Base-by-base conservation (phyloP, 257 asterid genomes). In the Petrea volubilis region DNA sequence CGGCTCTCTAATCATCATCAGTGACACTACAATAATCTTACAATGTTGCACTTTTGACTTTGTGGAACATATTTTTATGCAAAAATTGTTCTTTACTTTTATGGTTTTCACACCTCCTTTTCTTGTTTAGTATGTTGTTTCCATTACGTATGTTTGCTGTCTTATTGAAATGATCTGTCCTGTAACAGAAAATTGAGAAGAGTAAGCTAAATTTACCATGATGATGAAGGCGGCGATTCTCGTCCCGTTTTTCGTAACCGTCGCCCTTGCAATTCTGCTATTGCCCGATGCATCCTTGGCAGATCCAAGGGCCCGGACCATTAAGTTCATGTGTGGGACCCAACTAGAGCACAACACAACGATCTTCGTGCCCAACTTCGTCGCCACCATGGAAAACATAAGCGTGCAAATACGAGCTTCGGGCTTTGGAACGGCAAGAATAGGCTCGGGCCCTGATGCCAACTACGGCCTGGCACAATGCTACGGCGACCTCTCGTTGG, bases 401-500 rank as follows among this genome's bases (percentile, higher is more conserved):
- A 88, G 93, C 25, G 77, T 43, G 0, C 96, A 93, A 73, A 86
- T 93, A 57, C 77, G 88, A 29, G 49, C 68, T 9, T 60, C 70
- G 13, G 90, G 97, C 72, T 88, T 76, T 25, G 97, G 97, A 40
- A 15, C 36, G 11, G 85, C 89, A 0, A 20, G 49, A 12, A 61
- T 67, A 6, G 96, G 96, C 55, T 64, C 82, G 6, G 90, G 91
- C 44, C 92, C 78, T 5, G 90, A 93, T 58, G 64, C 79, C 1
- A 83, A 78, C 73, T 86, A 83, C 24, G 96, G 85, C 1, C 12
- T 90, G 3, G 96, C 87, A 5, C 94, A 90, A 23, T 90, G 98
- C 90, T 88, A 93, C 55, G 94, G 97, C 1, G 97, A 93, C 44
- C 96, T 93, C 53, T 88, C 98, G 1, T 77, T 61, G 17, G 84